Conservation (phyloP, 805 yeast species). For the Nakazawaea anatomiae region DNA sequence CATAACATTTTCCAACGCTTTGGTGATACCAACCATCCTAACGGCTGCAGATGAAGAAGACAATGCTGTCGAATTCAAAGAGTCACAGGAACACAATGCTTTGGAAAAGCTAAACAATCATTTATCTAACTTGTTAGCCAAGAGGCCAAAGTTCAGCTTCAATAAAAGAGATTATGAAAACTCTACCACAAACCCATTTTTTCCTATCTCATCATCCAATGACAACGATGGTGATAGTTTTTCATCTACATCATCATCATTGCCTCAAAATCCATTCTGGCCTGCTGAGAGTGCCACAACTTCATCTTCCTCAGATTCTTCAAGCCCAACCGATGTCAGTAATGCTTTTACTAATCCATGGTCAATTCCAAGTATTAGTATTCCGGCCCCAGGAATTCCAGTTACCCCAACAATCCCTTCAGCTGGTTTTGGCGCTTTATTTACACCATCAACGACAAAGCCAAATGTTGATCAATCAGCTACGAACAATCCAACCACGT, state of each 20-base stretch:
- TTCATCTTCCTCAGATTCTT: not conserved
- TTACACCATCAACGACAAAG: too few relatives aligned
- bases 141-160: not conserved
- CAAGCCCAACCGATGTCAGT: too few relatives aligned
- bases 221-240: not conserved
- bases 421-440: too few relatives aligned
- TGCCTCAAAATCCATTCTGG: not conserved
- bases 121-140: conserved; percentile 1
- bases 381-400: too few relatives aligned
- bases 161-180: not conserved
- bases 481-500: too few relatives aligned
- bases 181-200: not conserved
- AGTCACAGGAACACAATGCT: not conserved
- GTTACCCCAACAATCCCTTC: too few relatives aligned
- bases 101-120: conserved; percentile 4
- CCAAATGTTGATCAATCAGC: too few relatives aligned
- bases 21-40: conserved; percentile 8
- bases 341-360: too few relatives aligned
- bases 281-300: not conserved
- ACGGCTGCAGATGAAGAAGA: not conserved
- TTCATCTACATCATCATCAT: conserved; percentile 1
- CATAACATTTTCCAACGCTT: conserved; percentile 3
- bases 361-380: too few relatives aligned
- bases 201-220: conserved; percentile 4
- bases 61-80: not conserved